Evolutionary conservation across 768 basidiomycete genomes (phyloP), one percentile per base, ranked within the genome.

Genomic region (Termitomyces sp.): DNA sequence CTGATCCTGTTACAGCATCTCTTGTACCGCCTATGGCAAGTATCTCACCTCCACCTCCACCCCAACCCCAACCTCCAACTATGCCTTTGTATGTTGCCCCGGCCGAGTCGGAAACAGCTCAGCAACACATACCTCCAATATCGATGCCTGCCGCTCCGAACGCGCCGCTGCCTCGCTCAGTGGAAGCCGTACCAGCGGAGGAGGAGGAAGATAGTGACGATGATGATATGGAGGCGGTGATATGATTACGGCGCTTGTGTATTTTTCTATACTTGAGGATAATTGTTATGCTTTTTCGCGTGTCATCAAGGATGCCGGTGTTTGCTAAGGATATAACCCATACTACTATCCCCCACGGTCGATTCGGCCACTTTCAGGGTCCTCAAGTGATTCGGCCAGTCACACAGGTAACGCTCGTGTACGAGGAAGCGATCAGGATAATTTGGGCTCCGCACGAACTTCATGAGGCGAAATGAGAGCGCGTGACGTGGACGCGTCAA

Each of bases 201-300:
- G 47, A 49, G 13, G 65, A 66, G 50, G 65, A 66, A 33, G 65
- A 65, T 39, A 73, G 72, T 29, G 71, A 73, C 8, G 66, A 73
- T 45, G 75, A 75, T 54, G 77, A 79, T 62, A 79, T 79, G 77
- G 76, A 77, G 57, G 77, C 73, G 50, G 69, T 79, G 48, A 75
- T 75, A 26, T 77, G 65, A 58, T 34, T 16, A 22, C 4, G 22
- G 37, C 10, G 15, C 13, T 33, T 5, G n/a, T 54, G 20, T 54
- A 54, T 45, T 24, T 54, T 18, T 41, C 24, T 45, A 13, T 18
- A 39, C 51, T 42, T 53, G 1, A 29, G 29, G 20, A 20, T 13
- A 7, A 18, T 16, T 53, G 6, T 29, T 20, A 12, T 50, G n/a
- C n/a, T n/a, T n/a, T n/a, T n/a, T n/a, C n/a, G n/a, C n/a, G n/a